Conservation (phyloP, 805 yeast genomes). For the Myxozyma melibiosi region DNA sequence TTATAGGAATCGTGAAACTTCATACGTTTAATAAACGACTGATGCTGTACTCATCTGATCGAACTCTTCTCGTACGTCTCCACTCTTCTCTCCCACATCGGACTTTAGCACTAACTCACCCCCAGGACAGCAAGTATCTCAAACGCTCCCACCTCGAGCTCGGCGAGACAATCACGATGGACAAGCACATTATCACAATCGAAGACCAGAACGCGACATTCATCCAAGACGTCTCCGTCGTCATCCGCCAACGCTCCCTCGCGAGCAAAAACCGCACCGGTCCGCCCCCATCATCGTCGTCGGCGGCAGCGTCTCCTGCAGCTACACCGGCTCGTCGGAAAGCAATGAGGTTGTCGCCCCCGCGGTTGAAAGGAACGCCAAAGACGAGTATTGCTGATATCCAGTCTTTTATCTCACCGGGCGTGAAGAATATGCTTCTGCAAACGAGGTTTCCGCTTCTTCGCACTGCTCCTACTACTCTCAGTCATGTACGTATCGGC, state of each 20-base stretch:
- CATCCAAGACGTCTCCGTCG: conserved; percentile 15
- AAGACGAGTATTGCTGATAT: not conserved
- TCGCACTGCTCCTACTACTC: not conserved
- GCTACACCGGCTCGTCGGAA: too few relatives aligned
- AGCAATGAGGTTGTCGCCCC: too few relatives aligned
- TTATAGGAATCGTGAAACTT: conserved; percentile 33
- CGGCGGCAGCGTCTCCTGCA: not conserved
- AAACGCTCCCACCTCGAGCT: conserved; percentile 10
- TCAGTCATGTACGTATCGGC: not conserved
- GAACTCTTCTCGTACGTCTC: conserved; percentile 33
- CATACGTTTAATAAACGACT: conserved; percentile 36
- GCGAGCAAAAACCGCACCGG: too few relatives aligned
- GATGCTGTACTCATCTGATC: conserved; percentile 38
- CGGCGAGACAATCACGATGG: conserved; percentile 36
- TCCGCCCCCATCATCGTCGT: not conserved
- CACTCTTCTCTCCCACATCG: conserved; percentile 8
- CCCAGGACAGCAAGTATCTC: conserved; percentile 26
- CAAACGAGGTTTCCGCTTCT: not conserved
- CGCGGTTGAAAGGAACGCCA: not conserved
- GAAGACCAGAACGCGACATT: conserved; percentile 26
- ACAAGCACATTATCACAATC: conserved; percentile 38
- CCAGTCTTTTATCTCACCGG: conserved; percentile 9
- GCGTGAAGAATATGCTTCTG: conserved; percentile 10
- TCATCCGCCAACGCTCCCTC: not conserved
- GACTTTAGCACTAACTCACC: not conserved